Base-by-base conservation (phyloP, 1,284 basidiomycete species). In the Cutaneotrichosporon arboriforme region DNA sequence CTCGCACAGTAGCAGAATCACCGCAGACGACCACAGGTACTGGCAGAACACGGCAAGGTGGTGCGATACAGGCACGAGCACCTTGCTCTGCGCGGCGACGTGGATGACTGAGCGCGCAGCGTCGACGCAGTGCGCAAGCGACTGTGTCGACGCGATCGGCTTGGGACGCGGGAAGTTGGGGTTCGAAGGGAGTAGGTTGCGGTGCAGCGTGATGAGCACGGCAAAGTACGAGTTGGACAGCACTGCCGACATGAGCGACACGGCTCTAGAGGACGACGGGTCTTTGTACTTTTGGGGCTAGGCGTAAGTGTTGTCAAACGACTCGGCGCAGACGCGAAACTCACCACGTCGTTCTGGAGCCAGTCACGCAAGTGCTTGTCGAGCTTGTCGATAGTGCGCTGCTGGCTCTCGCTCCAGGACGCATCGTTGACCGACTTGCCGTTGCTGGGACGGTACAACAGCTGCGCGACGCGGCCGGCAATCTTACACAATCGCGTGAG, bases 11-110 rank as follows among this genome's bases (percentile, higher is more conserved):
- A 92, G 76, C 42, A 91, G 83, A 64, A 92, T 89, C 53, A 91
- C 87, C 1, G 88, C 87, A 26, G 88, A 90, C 62, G 87, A 90
- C 78, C 91, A 92, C 17, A 92, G 80, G 64, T 90, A 88, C 67
- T 92, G 90, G 53, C 90, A 88, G 77, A 89, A 91, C 71, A 92
- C 89, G 2, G 89, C 88, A 35, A 92, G 80, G 69, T 91, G 88
- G 67, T 92, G 90, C 13, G 88, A 89, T 4, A 87, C 81, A 4
- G 90, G 88, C 1, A 92, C 86, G 44, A 87, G 83, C 62, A 87
- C 84, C 67, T 84, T 87, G 74, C 90, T 86, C 14, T 88, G 87
- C 37, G 88, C 84, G 1, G 89, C 89, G 46, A 92, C 81, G 50
- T 84, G 83, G 60, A 92, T 89, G 72, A 69, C 67, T 8, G 72